Percentiles rank a stretch among this genome's conserved stretches.
Conservation (phyloP, 140 eudicot genomes). For the Cichorium intybus region DNA sequence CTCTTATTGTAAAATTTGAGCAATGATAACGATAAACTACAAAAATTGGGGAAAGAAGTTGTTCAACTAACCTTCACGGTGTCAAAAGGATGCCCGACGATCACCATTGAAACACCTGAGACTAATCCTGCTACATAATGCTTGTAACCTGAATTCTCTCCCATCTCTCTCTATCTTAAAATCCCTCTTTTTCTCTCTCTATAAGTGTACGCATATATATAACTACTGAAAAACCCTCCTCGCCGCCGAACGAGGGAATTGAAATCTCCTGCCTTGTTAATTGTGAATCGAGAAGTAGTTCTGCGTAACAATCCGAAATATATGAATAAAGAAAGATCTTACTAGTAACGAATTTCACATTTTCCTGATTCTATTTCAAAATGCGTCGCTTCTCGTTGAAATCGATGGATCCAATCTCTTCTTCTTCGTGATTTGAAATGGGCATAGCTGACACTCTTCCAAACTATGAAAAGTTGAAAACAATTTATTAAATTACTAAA, state of each 20-base stretch:
- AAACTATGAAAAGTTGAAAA: too few species aligned
- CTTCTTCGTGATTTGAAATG: not conserved
- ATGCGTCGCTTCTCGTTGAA: conserved; percentile 7
- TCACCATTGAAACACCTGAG: conserved; percentile 90
- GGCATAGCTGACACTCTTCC: not conserved
- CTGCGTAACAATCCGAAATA: not conserved
- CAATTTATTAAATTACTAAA: too few species aligned
- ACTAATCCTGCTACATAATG: conserved; percentile 81
- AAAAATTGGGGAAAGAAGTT: not conserved
- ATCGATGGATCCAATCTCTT: conserved; percentile 1
- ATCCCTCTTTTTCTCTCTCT: not conserved
- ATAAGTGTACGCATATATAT: not conserved
- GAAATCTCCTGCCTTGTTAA: not conserved
- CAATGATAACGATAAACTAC: not conserved
- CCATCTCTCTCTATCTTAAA: conserved; percentile 33
- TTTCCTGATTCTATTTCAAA: not conserved
- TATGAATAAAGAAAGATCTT: not conserved
- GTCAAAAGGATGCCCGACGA: conserved; percentile 94
- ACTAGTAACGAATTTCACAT: not conserved
- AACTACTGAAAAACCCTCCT: conserved; percentile 3
- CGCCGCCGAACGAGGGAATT: not conserved
- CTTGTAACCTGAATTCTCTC: conserved; percentile 61
- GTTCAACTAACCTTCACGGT: conserved; percentile 74
- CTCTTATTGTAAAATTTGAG: not conserved
- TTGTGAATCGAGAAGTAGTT: conserved; percentile 1